Evolutionary conservation across 2,329 filamentous ascomycete species (phyloP).

Genomic region (Thermothelomyces thermophilus): DNA sequence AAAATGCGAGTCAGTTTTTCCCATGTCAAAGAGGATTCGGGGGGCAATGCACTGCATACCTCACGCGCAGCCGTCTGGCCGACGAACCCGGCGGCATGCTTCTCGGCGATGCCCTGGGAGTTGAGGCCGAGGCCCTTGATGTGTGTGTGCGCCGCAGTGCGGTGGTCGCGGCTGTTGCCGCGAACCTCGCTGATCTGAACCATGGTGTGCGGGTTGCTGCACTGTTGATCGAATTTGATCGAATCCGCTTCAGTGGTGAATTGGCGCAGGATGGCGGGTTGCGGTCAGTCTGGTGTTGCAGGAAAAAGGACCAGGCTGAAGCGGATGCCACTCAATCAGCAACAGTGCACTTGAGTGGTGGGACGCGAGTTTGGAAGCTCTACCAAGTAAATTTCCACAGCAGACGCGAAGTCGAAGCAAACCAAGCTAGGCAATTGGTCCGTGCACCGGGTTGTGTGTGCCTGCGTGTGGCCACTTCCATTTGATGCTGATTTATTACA

Average conservation of each 20-base stretch:
- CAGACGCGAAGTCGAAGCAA: slow-evolving; percentile 7
- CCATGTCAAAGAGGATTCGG: too few species aligned
- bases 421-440: neutral
- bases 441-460: slow-evolving; percentile 17
- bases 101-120: slow-evolving; percentile 77
- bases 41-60: slow-evolving; percentile 42
- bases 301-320: neutral
- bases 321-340: too few species aligned
- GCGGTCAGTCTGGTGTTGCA: neutral
- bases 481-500: too few species aligned
- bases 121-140: slow-evolving; percentile 92
- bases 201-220: slow-evolving; percentile 46
- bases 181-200: slow-evolving; percentile 92
- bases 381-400: too few species aligned
- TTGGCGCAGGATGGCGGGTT: neutral
- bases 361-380: slow-evolving; percentile 20
- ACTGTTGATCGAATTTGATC: too few species aligned
- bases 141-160: slow-evolving; percentile 94
- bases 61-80: slow-evolving; percentile 85
- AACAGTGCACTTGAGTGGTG: too few species aligned
- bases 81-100: slow-evolving; percentile 74
- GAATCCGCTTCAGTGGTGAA: neutral
- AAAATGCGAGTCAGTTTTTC: slow-evolving; percentile 1
- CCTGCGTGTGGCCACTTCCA: neutral
- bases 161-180: slow-evolving; percentile 88